phyloP scores from a whole-genome alignment of 1,284 basidiomycete species.

The Ceratobasidium sp. region DNA sequence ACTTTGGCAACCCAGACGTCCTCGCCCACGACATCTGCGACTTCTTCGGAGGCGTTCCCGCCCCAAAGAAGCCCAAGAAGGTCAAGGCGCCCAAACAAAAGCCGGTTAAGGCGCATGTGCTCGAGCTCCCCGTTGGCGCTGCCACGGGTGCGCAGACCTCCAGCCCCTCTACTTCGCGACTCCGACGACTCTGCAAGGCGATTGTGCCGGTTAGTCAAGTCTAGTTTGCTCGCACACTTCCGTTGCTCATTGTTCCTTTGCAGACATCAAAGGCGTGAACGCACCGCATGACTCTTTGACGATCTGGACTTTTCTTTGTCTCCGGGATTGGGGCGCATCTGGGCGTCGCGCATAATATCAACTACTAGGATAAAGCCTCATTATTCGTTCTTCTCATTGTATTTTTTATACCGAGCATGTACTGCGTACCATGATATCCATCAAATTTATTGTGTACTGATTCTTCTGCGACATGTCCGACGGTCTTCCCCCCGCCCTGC shows the following conservation, averaged over 20 bases:
- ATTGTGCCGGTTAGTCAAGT: slow-evolving; percentile 39
- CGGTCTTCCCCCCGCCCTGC: neutral
- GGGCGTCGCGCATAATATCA: slow-evolving; percentile 13
- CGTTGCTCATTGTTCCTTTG: slow-evolving; percentile 36
- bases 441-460: slow-evolving; percentile 19
- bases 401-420: slow-evolving; percentile 44
- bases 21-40: slow-evolving; percentile 42
- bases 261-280: slow-evolving; percentile 37
- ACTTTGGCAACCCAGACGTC: slow-evolving; percentile 40
- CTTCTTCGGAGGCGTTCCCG: slow-evolving; percentile 38
- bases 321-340: slow-evolving; percentile 15
- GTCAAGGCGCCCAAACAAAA: slow-evolving; percentile 36
- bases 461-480: neutral
- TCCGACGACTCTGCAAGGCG: slow-evolving; percentile 43
- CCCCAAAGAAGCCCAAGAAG: slow-evolving; percentile 42
- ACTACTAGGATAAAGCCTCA: slow-evolving; percentile 28
- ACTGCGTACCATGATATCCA: slow-evolving; percentile 35
- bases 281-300: slow-evolving; percentile 3
- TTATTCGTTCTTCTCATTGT: slow-evolving; percentile 45
- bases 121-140: slow-evolving; percentile 29
- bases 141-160: slow-evolving; percentile 19
- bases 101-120: slow-evolving; percentile 11
- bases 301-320: slow-evolving; percentile 26
- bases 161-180: slow-evolving; percentile 23
- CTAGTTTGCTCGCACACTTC: neutral